Base-by-base conservation (phyloP, 345 rosid species). In the Salix arbutifolia region DNA sequence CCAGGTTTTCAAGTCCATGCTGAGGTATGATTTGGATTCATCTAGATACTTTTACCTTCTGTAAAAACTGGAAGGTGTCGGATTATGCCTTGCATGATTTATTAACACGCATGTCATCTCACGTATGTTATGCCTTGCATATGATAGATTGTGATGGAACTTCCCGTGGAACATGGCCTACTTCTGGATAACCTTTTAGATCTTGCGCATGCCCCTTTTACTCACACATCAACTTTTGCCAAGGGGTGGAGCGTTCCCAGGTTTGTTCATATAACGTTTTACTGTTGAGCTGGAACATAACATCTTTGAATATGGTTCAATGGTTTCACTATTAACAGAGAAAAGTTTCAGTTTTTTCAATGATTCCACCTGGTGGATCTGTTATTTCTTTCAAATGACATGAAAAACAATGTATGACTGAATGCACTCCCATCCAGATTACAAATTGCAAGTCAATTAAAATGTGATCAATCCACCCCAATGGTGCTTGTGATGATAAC, bases 181-280 rank as follows among this genome's bases (percentile, higher is more conserved):
- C 98, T 96, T 74, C 80, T 96, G 65, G 99, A 96, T 79, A 96
- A 96, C 82, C 96, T 96, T 69, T 84, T 96, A 85, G 99, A 96
- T 84, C 97, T 93, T 21, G 98, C 97, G 4, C 99, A 96, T 69
- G 99, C 99, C 61, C 99, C 99, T 19, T 96, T 93, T 78, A 96
- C 98, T 69, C 99, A 93, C 80, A 96, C 99, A 28, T 91, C 98
- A 28, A 96, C 99, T 23, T 96, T 93, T 66, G 99, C 99, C 80
- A 96, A 93, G 86, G 99, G 99, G 66, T 96, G 99, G 99, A 88
- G 82, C 76, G 96, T 93, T 31, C 99, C 99, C 46, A 92, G 97
- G 98, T 94, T 80, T 78, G 89, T 76, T 80, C 73, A 73, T 23
- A 23, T 70, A 17, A 58, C 31, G 13, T 11, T 12, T 12, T 2